Conservation (phyloP, 2,329 filamentous ascomycete species). For the Colletotrichum salicis region DNA sequence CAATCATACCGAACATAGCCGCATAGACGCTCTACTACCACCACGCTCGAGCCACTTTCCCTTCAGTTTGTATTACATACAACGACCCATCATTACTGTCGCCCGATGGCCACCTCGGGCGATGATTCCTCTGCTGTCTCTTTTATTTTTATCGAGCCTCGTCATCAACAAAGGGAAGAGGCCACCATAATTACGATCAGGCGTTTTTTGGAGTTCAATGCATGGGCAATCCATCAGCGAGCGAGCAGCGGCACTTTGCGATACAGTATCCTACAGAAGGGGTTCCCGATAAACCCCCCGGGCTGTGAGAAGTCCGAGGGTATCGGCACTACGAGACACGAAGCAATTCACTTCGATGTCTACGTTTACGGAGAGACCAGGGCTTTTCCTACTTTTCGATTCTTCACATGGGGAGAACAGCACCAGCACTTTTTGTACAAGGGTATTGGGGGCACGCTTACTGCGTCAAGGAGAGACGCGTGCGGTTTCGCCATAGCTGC, state of each 20-base stretch:
- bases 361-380: constrained; percentile 1
- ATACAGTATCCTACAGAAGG: constrained; percentile 22
- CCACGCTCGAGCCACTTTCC: constrained; percentile 20
- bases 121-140: background rate
- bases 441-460: constrained; percentile 18
- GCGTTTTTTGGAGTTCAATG: constrained; percentile 34
- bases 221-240: constrained; percentile 31
- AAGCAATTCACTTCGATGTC: background rate
- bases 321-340: constrained; percentile 14
- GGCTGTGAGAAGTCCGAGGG: constrained; percentile 13
- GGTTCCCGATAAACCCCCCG: background rate
- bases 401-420: constrained; percentile 30
- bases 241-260: constrained; percentile 34
- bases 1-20: constrained; percentile 7
- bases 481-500: constrained; percentile 13
- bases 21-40: background rate
- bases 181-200: constrained; percentile 32
- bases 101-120: constrained; percentile 18
- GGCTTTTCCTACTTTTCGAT: constrained; percentile 17
- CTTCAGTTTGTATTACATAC: constrained; percentile 34
- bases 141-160: constrained; percentile 5
- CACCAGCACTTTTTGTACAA: constrained; percentile 27
- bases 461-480: constrained; percentile 11
- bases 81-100: constrained; percentile 17
- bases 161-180: constrained; percentile 17